Base-by-base conservation (phyloP, 345 rosid genomes). In the Lenwebbia sp. region DNA sequence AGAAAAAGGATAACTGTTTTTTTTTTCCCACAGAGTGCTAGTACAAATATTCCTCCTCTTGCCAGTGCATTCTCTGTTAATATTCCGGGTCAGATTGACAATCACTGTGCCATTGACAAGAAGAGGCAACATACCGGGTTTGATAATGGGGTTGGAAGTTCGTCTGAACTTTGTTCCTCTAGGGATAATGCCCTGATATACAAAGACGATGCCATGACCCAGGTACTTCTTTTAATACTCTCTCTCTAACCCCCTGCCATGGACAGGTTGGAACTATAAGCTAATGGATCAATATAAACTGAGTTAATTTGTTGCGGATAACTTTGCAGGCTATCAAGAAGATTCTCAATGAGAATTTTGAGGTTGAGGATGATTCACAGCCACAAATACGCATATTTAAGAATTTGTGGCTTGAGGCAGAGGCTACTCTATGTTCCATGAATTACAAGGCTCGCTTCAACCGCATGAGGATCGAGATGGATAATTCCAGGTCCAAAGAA, bases 391-490 rank as follows among this genome's bases (percentile, higher is more conserved):
- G 90, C 86, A 85, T 97, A 90, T 95, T 92, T 90, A 97, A 92
- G 94, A 97, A 94, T 92, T 91, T 97, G 86, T 97, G 98, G 99
- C 96, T 97, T 23, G 98, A 96, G 92, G 96, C 97, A 83, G 99
- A 97, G 91, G 98, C 99, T 86, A 90, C 93, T 83, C 89, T 97
- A 86, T 95, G 95, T 89, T 92, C 95, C 85, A 88, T 91, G 86
- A 91, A 92, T 88, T 94, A 89, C 90, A 90, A 88, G 91, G 93
- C 96, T 85, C 98, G 99, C 84, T 95, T 89, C 86, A 88, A 90
- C 87, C 95, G 91, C 70, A 87, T 94, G 88, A 93, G 92, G 86
- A 83, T 87, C 23, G 94, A 93, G 89, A 87, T 94, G 91, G 95
- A 89, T 76, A 90, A 88, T 85, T 81, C 86, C 88, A 86, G 89